phyloP scores from a whole-genome alignment of 2,329 filamentous ascomycete genomes.

The Fusarium goolgardi region DNA sequence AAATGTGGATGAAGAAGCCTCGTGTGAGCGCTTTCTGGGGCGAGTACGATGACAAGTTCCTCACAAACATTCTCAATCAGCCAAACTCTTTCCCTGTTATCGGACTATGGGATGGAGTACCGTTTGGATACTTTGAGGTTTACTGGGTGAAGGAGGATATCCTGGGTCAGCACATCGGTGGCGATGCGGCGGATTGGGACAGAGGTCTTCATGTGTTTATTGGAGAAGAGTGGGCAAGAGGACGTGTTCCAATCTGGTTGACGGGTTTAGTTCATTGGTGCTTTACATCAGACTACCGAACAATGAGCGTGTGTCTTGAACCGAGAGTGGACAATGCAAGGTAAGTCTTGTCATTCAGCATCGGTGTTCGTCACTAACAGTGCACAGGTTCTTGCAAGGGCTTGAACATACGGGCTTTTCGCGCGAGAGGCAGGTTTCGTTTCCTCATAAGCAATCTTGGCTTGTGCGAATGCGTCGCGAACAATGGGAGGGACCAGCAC shows the following conservation, averaged over 20 bases:
- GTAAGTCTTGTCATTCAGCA: slow-evolving; percentile 61
- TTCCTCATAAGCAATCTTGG: slow-evolving; percentile 93
- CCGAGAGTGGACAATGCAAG: slow-evolving; percentile 90
- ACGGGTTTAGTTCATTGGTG: slow-evolving; percentile 89
- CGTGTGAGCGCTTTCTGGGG: slow-evolving; percentile 91
- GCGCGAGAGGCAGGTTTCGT: slow-evolving; percentile 85
- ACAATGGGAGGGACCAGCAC: slow-evolving; percentile 77
- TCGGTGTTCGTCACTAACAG: background rate
- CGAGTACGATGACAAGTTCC: slow-evolving; percentile 71
- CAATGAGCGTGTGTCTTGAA: slow-evolving; percentile 85
- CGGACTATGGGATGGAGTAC: slow-evolving; percentile 92
- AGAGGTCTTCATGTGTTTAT: slow-evolving; percentile 89
- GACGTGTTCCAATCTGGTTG: slow-evolving; percentile 84
- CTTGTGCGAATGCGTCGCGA: slow-evolving; percentile 84
- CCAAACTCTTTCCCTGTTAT: slow-evolving; percentile 90
- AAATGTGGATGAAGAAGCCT: slow-evolving; percentile 89
- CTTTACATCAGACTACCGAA: slow-evolving; percentile 80
- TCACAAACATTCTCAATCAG: slow-evolving; percentile 72
- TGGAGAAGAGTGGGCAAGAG: slow-evolving; percentile 91
- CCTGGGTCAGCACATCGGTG: slow-evolving; percentile 75
- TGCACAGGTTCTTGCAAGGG: slow-evolving; percentile 62
- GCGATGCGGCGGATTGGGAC: slow-evolving; percentile 80
- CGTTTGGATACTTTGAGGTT: slow-evolving; percentile 97
- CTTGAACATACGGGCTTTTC: slow-evolving; percentile 81
- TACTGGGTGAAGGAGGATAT: slow-evolving; percentile 98